phyloP scores from a whole-genome alignment of 192 early-diverging fungal genomes.

The Linnemannia elongata region DNA sequence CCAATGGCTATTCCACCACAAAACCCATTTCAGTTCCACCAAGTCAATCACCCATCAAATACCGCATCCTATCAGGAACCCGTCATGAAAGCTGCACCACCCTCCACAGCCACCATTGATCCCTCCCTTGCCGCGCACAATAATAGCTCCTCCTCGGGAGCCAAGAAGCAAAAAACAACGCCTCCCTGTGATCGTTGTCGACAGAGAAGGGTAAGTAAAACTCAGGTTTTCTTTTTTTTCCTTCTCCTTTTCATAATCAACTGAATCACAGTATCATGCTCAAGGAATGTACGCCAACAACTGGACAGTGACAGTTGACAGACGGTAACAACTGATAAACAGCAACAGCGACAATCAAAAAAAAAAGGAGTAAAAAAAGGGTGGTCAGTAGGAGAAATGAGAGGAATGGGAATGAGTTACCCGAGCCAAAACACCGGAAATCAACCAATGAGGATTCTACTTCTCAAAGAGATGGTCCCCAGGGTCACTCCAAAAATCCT shows the following conservation, averaged over 20 bases:
- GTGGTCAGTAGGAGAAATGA: background rate
- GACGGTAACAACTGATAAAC: background rate
- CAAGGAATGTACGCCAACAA: background rate
- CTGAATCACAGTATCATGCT: background rate
- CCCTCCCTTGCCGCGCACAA: background rate
- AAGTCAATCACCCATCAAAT: constrained; percentile 20
- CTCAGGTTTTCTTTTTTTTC: background rate
- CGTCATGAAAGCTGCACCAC: background rate
- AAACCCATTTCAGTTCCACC: constrained; percentile 36
- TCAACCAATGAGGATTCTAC: background rate
- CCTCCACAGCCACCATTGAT: background rate
- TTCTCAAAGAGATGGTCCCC: background rate
- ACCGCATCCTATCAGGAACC: constrained; percentile 14
- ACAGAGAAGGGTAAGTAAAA: constrained; percentile 41
- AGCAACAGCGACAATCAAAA: background rate
- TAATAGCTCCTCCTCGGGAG: background rate
- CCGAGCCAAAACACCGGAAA: constrained; percentile 9
- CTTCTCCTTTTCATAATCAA: background rate
- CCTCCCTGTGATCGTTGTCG: constrained; percentile 53
- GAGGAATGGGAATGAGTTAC: background rate
- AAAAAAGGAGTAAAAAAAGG: background rate
- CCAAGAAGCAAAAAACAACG: constrained; percentile 48
- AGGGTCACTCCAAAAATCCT: background rate
- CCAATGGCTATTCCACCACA: constrained; percentile 32
- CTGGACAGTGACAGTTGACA: background rate